These are phyloP conservation scores for Vigna mungo DNA, from an alignment of 306 rosid genomes.

Conservation along the genomic window DNA sequence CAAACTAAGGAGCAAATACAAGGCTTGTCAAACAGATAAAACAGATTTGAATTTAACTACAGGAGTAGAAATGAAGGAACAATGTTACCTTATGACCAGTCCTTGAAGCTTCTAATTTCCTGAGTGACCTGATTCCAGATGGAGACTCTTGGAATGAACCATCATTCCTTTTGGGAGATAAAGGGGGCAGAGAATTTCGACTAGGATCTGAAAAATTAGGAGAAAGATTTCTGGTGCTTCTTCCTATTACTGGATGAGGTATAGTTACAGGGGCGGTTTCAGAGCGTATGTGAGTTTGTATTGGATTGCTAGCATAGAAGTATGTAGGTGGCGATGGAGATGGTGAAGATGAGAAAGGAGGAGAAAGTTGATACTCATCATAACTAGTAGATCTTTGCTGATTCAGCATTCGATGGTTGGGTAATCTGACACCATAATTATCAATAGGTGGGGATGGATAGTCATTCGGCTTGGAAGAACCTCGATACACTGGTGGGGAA, in stretches of 20 bases:
- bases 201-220: slow-evolving; percentile 80
- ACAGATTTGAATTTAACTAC: slow-evolving; percentile 36
- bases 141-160: slow-evolving; percentile 79
- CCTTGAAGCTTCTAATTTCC: slow-evolving; percentile 70
- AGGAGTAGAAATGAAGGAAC: slow-evolving; percentile 38
- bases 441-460: slow-evolving; percentile 71
- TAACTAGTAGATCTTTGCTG: slow-evolving; percentile 55
- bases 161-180: slow-evolving; percentile 78
- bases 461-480: slow-evolving; percentile 60
- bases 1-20: slow-evolving; percentile 54
- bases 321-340: slow-evolving; percentile 79
- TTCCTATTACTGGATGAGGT: slow-evolving; percentile 62
- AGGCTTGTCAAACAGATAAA: slow-evolving; percentile 44
- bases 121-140: slow-evolving; percentile 74
- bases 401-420: slow-evolving; percentile 48
- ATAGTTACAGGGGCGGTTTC: slow-evolving; percentile 88
- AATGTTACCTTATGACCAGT: slow-evolving; percentile 70
- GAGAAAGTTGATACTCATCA: slow-evolving; percentile 86
- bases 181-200: slow-evolving; percentile 78
- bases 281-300: slow-evolving; percentile 59
- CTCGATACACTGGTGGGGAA: slow-evolving; percentile 69
- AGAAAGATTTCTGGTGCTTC: slow-evolving; percentile 67
- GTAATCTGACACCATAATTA: slow-evolving; percentile 52
- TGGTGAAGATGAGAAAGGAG: slow-evolving; percentile 81
- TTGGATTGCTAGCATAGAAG: slow-evolving; percentile 53